Percentiles rank a stretch among this genome's conserved stretches.
Conservation (phyloP, 768 basidiomycete species). For the Gymnopilus dilepis region DNA sequence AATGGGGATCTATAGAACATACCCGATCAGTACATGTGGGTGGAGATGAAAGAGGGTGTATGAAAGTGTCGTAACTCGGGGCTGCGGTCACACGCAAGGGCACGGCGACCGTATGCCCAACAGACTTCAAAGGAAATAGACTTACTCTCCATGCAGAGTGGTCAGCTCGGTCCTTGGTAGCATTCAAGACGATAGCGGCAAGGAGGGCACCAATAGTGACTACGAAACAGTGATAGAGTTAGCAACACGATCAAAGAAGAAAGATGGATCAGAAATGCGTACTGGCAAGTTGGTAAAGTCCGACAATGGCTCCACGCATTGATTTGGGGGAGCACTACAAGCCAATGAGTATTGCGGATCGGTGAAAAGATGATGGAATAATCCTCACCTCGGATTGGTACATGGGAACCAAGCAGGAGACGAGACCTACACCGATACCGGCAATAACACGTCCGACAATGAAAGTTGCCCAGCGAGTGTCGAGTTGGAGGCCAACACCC, state of each 20-base stretch:
- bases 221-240: constrained; percentile 3
- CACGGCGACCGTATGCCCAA: neutral
- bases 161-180: constrained; percentile 59
- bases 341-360: neutral
- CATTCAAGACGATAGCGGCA: constrained; percentile 68
- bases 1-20: constrained; percentile 59
- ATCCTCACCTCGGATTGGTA: constrained; percentile 43
- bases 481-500: constrained; percentile 71
- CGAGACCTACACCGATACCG: constrained; percentile 78
- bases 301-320: constrained; percentile 74
- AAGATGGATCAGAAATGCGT: constrained; percentile 1
- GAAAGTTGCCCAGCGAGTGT: constrained; percentile 37
- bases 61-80: neutral
- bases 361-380: neutral
- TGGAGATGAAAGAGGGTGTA: constrained; percentile 5
- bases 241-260: neutral
- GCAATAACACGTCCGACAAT: constrained; percentile 54
- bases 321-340: constrained; percentile 62
- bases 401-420: constrained; percentile 64
- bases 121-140: neutral
- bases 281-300: constrained; percentile 68
- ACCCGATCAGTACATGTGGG: constrained; percentile 10
- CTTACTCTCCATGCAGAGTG: constrained; percentile 45
- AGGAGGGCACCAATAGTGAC: constrained; percentile 76
- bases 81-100: neutral